A percentile compares a stretch with the other conserved stretches of the same genome.
Conservation (phyloP, 192 early-diverging fungal species). For the Rhizophagus sp. region DNA sequence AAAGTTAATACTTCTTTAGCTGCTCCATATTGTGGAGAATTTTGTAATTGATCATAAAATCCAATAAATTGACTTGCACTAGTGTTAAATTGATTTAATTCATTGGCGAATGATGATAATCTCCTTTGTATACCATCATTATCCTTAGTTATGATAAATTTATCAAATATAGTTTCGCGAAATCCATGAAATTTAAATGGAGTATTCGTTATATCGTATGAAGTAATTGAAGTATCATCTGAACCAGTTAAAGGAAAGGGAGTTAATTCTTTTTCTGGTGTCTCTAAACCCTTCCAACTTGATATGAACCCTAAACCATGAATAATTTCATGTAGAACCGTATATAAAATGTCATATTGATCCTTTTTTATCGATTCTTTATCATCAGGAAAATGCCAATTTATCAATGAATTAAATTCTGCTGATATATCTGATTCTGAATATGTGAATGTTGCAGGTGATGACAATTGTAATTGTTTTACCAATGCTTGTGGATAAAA, state of each 20-base stretch:
- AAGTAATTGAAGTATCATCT: too few relatives aligned
- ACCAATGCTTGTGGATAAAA: slow-evolving; percentile 45
- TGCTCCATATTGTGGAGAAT: neutral
- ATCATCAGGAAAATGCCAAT: neutral
- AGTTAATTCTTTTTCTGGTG: neutral
- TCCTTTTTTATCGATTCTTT: neutral
- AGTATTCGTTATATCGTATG: neutral
- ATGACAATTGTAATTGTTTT: slow-evolving; percentile 29
- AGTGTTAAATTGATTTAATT: neutral
- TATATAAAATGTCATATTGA: neutral
- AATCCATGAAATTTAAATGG: neutral
- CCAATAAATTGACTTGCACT: neutral
- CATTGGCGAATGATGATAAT: neutral
- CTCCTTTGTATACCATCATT: neutral
- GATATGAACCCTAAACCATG: neutral
- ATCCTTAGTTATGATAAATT: neutral
- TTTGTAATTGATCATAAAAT: neutral
- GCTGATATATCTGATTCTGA: neutral
- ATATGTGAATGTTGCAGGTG: neutral
- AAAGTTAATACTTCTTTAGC: neutral
- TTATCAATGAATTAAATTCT: neutral
- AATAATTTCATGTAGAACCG: neutral
- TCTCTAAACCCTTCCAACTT: neutral
- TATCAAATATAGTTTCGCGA: neutral
- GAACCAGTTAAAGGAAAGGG: neutral